Base-by-base conservation (phyloP, 306 rosid species). In the Vigna nakashimae region DNA sequence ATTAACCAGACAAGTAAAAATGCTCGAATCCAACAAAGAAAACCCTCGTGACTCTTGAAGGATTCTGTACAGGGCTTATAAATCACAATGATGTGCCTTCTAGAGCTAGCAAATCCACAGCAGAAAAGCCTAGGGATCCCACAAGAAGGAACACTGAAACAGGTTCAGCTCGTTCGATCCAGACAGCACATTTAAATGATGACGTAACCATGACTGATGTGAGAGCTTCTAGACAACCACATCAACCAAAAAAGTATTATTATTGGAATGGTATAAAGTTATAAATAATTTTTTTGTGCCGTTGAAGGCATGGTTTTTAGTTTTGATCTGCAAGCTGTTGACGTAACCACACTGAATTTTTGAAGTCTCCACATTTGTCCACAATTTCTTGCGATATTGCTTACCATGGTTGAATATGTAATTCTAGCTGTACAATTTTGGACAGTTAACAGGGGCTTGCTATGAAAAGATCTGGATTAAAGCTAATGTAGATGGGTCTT, bases 401-500 rank as follows among this genome's bases (percentile, higher is more conserved):
- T 64, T 14, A 64, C 13, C 69, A 9, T 24, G 26, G 26, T 24
- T 24, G 26, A 24, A 24, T 24, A 24, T 24, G 26, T 24, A 24
- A 24, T 24, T 24, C 26, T 24, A 24, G 26, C 26, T 24, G 26
- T 24, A 24, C 26, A 24, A 24, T 52, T 56, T 24, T 9, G 59
- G 59, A 6, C n/a, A 48, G 49, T 69, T 26, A 2, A 30, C 73
- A 68, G 59, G 7, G 53, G 7, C 0, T 4, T 0, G 2, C 24
- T 38, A 1, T 17, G 32, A 14, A 20, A 36, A 3, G 65, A 4
- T 57, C 4, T 73, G 77, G 77, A 56, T 73, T 0, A 73, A 73
- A 57, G 77, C 67, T 73, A 73, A 73, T 32, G 49, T 36, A 7
- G 77, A 73, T 4, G 77, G 67, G 26, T 46, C 58, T 4, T 69